These are phyloP conservation scores for Bipolaris sorokiniana DNA, from an alignment of 2,329 filamentous ascomycete species.

Conservation along the genomic window DNA sequence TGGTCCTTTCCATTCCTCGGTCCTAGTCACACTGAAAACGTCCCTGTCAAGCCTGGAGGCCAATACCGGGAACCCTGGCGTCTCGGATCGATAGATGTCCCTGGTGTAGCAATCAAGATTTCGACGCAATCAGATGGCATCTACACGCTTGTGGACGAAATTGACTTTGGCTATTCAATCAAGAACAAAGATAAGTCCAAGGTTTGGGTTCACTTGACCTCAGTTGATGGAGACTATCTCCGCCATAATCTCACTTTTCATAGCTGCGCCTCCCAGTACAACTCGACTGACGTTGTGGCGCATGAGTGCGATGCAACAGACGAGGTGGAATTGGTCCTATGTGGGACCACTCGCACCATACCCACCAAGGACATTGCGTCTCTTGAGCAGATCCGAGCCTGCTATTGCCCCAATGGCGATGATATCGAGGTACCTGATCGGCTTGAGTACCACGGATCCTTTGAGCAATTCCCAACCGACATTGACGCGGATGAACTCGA, in stretches of 20 bases:
- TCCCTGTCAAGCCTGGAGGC: conserved; percentile 23
- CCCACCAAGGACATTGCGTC: conserved; percentile 13
- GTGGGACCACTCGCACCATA: conserved; percentile 22
- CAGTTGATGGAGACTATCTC: conserved; percentile 23
- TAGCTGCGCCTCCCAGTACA: conserved; percentile 25
- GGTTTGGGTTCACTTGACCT: conserved; percentile 28
- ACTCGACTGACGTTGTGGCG: conserved; percentile 18
- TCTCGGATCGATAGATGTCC: conserved; percentile 22
- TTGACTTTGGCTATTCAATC: conserved; percentile 37
- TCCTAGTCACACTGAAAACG: conserved; percentile 22
- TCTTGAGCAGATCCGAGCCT: conserved; percentile 17
- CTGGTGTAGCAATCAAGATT: conserved; percentile 38
- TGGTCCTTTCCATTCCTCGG: conserved; percentile 30
- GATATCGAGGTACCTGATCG: background rate
- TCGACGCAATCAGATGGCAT: conserved; percentile 31
- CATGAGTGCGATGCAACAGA: conserved; percentile 27
- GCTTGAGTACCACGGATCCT: background rate
- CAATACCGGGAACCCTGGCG: conserved; percentile 35
- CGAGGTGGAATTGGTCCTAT: conserved; percentile 35
- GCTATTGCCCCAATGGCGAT: conserved; percentile 14
- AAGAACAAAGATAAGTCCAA: conserved; percentile 20
- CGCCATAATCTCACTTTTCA: conserved; percentile 20
- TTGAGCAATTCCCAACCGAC: background rate
- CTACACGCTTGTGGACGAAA: conserved; percentile 22
- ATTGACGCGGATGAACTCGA: background rate